Evolutionary conservation across 2,329 filamentous ascomycete species (phyloP), one percentile per base, ranked within the genome.

Genomic region (Aspergillus fischeri): DNA sequence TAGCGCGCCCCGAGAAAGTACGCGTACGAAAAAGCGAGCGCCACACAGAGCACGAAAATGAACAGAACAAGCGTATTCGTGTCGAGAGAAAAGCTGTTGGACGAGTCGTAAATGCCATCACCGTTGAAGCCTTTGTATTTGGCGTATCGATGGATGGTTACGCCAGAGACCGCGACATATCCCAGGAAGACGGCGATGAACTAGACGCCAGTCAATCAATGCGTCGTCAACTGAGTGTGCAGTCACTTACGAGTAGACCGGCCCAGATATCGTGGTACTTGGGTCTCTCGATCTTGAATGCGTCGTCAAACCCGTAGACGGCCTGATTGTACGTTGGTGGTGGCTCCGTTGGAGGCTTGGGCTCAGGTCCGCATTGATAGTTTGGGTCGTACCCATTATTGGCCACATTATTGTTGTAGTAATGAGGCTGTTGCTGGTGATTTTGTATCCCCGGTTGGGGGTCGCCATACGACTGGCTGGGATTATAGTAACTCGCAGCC

Each of bases 261-360:
- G 92, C 92, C 93, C 92, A 97, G 27, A 90, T 70, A 71, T 97
- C 93, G 68, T 97, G 91, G 77, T 83, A 96, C 73, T 93, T 95
- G n/a, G 91, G 91, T 61, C 80, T 86, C 52, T 90, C 84, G 53
- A 97, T 75, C 74, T 88, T 88, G 80, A 97, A 97, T 1, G 86
- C 84, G 68, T 97, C 83, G 21, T 93, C 86, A 70, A 95, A 97
- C 17, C 70, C 76, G 51, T 78, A 76, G 35, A 66, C 70, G 4
- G 70, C 69, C 42, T 69, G 63, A 25, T 67, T 67, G 49, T 69
- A 77, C 53, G 73, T 70, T 58, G 74, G 71, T 5, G 70, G 70
- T 59, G 77, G 76, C 14, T 70, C 69, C 3, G 75, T 9, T 4
- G 42, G 75, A n/a, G 74, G 73, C 44, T 56, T 41, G 14, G 54